phyloP scores from a whole-genome alignment of 345 rosid genomes.

The Lagerstroemia speciosa region DNA sequence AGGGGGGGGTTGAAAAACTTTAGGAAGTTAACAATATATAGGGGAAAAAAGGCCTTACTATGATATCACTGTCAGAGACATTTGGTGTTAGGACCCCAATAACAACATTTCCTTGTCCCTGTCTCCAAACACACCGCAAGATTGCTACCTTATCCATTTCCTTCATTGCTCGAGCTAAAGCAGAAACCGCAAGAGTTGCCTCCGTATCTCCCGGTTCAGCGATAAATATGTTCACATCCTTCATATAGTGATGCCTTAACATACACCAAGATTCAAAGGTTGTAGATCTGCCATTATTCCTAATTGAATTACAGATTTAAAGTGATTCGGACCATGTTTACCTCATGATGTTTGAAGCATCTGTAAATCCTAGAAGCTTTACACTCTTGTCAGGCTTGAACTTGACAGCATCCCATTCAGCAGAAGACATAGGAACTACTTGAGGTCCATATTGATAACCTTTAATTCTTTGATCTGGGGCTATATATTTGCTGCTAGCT shows the following conservation, averaged over 20 bases:
- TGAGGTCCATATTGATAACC: conserved; percentile 95
- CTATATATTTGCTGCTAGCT: conserved; percentile 46
- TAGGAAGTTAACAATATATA: conserved; percentile 1
- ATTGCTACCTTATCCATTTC: conserved; percentile 70
- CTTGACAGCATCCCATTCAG: conserved; percentile 62
- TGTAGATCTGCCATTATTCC: conserved; percentile 4
- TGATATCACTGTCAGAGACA: conserved; percentile 49
- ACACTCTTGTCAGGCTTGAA: conserved; percentile 87
- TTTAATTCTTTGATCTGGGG: conserved; percentile 92
- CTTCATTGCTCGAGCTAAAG: conserved; percentile 82
- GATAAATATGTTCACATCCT: conserved; percentile 74
- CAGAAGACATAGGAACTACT: conserved; percentile 79
- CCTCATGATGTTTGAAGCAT: conserved; percentile 66
- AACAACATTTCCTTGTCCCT: conserved; percentile 62
- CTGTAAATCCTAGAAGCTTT: conserved; percentile 83
- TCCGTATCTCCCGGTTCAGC: conserved; percentile 69
- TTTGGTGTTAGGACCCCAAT: conserved; percentile 80
- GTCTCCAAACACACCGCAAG: conserved; percentile 94
- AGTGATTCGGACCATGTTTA: conserved; percentile 10
- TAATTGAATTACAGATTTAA: background rate
- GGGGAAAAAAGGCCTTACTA: conserved; percentile 33
- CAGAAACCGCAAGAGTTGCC: conserved; percentile 63
- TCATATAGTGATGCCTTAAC: conserved; percentile 83
- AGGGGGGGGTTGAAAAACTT: background rate
- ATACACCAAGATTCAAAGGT: conserved; percentile 5